phyloP scores from a whole-genome alignment of 257 asterid genomes.

The Gentiana dahurica region DNA sequence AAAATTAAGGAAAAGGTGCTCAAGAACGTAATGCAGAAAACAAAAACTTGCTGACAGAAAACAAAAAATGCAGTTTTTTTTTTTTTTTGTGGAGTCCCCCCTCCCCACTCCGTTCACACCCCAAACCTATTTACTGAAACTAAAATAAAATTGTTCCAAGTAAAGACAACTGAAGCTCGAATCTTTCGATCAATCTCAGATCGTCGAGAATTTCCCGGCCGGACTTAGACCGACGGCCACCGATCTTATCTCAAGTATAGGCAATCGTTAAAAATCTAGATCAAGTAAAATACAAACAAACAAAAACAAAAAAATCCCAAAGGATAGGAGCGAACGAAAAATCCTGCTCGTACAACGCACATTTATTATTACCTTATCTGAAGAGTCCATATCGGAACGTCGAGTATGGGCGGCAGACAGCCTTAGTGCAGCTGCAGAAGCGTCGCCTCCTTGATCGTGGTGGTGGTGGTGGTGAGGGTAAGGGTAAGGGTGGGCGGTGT shows the following conservation, averaged over 20 bases:
- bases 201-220: constrained; percentile 24
- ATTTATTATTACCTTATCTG: constrained; percentile 39
- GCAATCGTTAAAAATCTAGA: constrained; percentile 17
- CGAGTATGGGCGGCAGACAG: constrained; percentile 31
- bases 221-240: constrained; percentile 12
- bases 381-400: constrained; percentile 36
- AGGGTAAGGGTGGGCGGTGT: constrained; percentile 18
- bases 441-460: constrained; percentile 38
- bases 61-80: neutral
- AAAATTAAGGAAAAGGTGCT: too few relatives aligned
- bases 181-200: constrained; percentile 12
- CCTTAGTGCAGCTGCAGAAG: constrained; percentile 34
- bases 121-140: neutral
- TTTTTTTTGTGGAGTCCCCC: neutral
- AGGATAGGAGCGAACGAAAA: neutral
- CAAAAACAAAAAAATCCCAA: neutral
- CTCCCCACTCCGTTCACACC: too few relatives aligned
- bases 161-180: constrained; percentile 3
- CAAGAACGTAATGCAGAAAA: neutral
- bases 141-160: constrained; percentile 12
- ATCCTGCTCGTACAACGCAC: neutral
- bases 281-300: constrained; percentile 11
- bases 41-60: neutral
- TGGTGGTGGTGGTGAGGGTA: constrained; percentile 6
- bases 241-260: constrained; percentile 8